phyloP scores from a whole-genome alignment of 2,329 filamentous ascomycete genomes.

The Sclerotinia spermophila region DNA sequence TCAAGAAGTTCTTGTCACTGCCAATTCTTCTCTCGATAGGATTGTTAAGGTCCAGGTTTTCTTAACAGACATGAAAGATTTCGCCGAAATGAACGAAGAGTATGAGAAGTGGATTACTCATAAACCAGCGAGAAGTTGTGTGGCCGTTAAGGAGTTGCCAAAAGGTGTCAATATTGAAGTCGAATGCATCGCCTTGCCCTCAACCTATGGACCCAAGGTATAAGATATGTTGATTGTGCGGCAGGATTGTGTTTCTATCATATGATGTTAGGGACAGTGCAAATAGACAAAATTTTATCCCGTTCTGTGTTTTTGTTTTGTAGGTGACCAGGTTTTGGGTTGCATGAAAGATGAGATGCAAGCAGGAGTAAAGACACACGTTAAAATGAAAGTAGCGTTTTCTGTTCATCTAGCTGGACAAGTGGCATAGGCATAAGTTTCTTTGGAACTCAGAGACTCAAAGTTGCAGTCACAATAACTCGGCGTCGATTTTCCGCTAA shows the following conservation, averaged over 20 bases:
- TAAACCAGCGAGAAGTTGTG: conserved; percentile 85
- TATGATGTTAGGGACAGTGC: background rate
- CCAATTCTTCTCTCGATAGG: conserved; percentile 71
- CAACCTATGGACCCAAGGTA: background rate
- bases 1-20: conserved; percentile 75
- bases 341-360: background rate
- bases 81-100: conserved; percentile 79
- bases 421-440: too few species aligned
- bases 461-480: background rate
- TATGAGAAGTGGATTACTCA: conserved; percentile 80
- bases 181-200: conserved; percentile 71
- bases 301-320: background rate
- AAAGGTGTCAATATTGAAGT: conserved; percentile 87
- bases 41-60: conserved; percentile 93
- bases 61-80: conserved; percentile 86
- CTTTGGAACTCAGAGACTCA: background rate
- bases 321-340: background rate
- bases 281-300: background rate
- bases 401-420: background rate
- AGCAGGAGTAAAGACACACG: background rate
- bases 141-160: conserved; percentile 84
- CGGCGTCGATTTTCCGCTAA: background rate
- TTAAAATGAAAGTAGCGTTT: background rate
- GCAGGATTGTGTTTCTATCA: background rate
- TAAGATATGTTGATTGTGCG: background rate